These are phyloP conservation scores for Rhododendron mucronatum DNA, from an alignment of 148 eudicot species.

Conservation along the genomic window DNA sequence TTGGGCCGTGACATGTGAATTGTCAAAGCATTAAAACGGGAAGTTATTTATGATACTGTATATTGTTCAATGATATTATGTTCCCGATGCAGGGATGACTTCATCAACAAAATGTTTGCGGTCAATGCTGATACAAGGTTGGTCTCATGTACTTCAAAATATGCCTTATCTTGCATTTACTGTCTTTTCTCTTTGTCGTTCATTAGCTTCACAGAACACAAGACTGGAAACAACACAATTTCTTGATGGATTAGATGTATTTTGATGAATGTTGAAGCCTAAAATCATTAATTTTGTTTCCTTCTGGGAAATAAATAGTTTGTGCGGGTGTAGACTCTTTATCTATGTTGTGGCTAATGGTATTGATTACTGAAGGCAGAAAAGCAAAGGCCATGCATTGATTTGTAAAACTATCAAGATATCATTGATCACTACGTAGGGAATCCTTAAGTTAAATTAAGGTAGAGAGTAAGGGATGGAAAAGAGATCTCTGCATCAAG, in stretches of 20 bases:
- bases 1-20: background rate
- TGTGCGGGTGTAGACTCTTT: background rate
- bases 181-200: background rate
- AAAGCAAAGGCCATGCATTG: background rate
- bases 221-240: background rate
- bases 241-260: background rate
- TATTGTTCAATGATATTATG: background rate
- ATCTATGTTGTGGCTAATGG: background rate
- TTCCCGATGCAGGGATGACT: slow-evolving; percentile 53
- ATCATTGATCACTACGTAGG: background rate
- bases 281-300: background rate
- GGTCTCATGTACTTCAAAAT: slow-evolving; percentile 8
- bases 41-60: background rate
- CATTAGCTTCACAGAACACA: background rate
- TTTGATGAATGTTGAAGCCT: background rate
- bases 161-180: background rate
- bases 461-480: background rate
- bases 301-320: background rate
- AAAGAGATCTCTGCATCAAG: background rate
- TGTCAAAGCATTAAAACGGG: background rate
- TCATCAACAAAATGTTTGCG: slow-evolving; percentile 53
- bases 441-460: background rate
- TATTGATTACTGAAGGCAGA: background rate
- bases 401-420: background rate
- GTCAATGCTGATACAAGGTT: slow-evolving; percentile 66